These are phyloP conservation scores for Fusarium pseudocircinatum DNA, from an alignment of 2,329 filamentous ascomycete genomes.

Conservation along the genomic window DNA sequence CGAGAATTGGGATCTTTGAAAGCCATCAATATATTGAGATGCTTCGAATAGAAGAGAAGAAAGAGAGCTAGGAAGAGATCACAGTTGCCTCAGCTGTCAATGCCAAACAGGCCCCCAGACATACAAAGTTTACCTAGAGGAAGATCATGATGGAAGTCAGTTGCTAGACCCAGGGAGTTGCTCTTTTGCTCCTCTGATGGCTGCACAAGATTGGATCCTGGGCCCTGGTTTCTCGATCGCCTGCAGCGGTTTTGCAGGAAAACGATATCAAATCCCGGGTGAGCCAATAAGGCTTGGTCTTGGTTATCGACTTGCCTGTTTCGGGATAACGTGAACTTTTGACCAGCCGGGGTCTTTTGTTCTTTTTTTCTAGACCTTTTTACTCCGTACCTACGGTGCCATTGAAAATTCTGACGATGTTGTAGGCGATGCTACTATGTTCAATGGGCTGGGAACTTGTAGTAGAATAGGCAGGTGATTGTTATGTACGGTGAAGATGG, in stretches of 20 bases:
- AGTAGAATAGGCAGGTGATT: slow-evolving; percentile 6
- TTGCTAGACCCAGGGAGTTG: neutral
- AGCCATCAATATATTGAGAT: neutral
- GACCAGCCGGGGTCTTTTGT: slow-evolving; percentile 15
- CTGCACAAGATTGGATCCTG: slow-evolving; percentile 26
- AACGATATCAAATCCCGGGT: slow-evolving; percentile 20
- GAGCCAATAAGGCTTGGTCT: slow-evolving; percentile 14
- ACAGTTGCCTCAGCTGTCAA: neutral
- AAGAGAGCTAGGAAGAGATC: neutral
- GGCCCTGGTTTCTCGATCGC: slow-evolving; percentile 30
- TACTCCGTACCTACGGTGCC: neutral
- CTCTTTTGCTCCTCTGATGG: neutral
- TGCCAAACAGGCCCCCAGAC: neutral
- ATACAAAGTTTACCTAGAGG: neutral
- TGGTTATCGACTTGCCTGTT: slow-evolving; percentile 36
- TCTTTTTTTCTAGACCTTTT: slow-evolving; percentile 22
- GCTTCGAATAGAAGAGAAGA: neutral
- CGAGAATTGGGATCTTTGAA: neutral
- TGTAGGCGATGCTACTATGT: neutral
- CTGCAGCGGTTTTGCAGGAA: slow-evolving; percentile 28
- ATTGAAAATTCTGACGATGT: slow-evolving; percentile 21
- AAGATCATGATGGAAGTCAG: neutral
- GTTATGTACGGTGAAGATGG: neutral
- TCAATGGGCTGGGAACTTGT: neutral
- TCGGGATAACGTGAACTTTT: slow-evolving; percentile 27